Base-by-base conservation (phyloP, 176 grass and related monocot species). In the Eragrostis curvula region DNA sequence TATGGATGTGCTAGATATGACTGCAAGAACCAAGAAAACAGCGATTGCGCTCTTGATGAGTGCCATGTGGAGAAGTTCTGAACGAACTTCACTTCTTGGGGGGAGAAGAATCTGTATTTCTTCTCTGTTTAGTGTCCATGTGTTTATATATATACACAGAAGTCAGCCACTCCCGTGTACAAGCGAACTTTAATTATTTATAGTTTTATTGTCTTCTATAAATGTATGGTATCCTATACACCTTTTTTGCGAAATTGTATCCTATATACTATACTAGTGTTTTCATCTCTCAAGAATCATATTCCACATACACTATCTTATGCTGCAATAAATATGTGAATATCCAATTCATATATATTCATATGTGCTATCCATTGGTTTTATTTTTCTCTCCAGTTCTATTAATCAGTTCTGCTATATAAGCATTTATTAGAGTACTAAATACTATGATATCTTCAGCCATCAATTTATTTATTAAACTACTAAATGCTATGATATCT, bases 121-220 rank as follows among this genome's bases (percentile, higher is more conserved):
- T 49, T 49, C 47, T 49, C 46, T 48, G 3, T 49, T 49, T 49
- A 49, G 10, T 69, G 11, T 23, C 11, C 41, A 21, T 1, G 42
- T 46, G 12, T 70, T 70, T 70, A 46, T 70, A 70, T 62, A 17
- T 32, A 65, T 65, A n/a, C n/a, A 29, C 3, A 63, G 58, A 61
- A 61, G 13, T 36, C 14, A 65, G 14, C 29, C 29, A 60, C 57
- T 60, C 57, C 27, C 12, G 11, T 1, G 47, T 49, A 49, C 12
- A 49, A 49, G 15, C 47, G 47, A 14, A 49, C 11, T 13, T 49
- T 49, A 49, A 49, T 49, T 49, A 49, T 49, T 49, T 49, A 49
- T 49, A 49, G 11, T 49, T 12, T 12, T 14, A 49, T 49, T 49
- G 10, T 15, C 47, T 49, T 49, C 47, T 49, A 25, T 27, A 11